Percentiles rank a stretch among this genome's conserved stretches.
Evolutionary conservation across 2,329 filamentous ascomycete species (phyloP).

Genomic region (Aspergillus nomiae): DNA sequence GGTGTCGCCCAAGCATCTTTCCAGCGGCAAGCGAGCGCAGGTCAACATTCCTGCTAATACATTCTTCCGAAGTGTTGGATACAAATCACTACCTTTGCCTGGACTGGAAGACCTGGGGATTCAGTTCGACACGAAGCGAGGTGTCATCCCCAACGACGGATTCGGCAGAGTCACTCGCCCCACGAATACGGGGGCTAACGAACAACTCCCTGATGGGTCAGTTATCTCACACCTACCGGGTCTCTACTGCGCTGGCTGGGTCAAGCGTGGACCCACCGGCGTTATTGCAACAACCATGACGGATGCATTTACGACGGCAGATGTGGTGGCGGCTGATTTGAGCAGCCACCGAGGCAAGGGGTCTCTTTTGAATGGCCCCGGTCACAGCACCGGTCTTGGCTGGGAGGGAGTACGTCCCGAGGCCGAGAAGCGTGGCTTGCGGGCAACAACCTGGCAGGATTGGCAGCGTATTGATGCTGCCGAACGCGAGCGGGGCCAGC

Average conservation of each 20-base stretch:
- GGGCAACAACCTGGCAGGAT: conserved; percentile 75
- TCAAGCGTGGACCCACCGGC: conserved; percentile 90
- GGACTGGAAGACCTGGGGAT: conserved; percentile 74
- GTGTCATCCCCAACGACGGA: conserved; percentile 81
- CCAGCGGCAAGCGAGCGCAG: conserved; percentile 51
- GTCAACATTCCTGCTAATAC: conserved; percentile 64
- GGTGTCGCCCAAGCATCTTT: conserved; percentile 48
- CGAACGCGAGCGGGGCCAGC: conserved; percentile 68
- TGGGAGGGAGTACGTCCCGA: conserved; percentile 76
- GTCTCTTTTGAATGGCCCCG: conserved; percentile 51
- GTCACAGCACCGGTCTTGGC: conserved; percentile 54
- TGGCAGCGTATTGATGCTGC: conserved; percentile 84
- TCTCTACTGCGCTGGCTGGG: conserved; percentile 93
- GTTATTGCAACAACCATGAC: conserved; percentile 96
- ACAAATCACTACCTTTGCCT: conserved; percentile 76
- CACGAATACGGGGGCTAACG: conserved; percentile 22
- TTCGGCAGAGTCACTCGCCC: conserved; percentile 68
- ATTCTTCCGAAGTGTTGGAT: conserved; percentile 93
- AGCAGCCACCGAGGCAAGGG: conserved; percentile 27
- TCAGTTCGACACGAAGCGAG: conserved; percentile 72
- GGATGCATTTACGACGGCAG: conserved; percentile 87
- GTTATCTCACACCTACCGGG: conserved; percentile 62
- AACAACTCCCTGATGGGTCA: conserved; percentile 35
- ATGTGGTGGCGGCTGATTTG: conserved; percentile 83
- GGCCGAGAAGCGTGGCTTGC: conserved; percentile 56